Conservation (phyloP, 305 asterid species). For the Andrographis paniculata region DNA sequence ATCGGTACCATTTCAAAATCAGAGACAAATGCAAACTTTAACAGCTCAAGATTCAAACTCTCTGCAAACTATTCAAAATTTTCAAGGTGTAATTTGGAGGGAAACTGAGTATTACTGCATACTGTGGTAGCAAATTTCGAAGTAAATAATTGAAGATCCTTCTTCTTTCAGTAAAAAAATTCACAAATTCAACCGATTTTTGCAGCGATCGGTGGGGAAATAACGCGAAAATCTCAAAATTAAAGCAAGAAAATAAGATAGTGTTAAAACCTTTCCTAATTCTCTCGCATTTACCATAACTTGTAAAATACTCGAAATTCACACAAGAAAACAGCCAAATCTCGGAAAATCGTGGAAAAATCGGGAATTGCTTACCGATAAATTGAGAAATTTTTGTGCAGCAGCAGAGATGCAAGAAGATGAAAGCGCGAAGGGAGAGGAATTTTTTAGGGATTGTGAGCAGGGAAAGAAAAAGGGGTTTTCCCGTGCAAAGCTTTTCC, state of each 20-base stretch:
- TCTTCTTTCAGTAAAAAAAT: slow-evolving; percentile 14
- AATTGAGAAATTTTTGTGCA: slow-evolving; percentile 22
- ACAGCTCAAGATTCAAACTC: slow-evolving; percentile 3
- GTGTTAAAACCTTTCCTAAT: slow-evolving; percentile 18
- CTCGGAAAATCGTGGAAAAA: slow-evolving; percentile 29
- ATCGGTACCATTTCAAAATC: background rate
- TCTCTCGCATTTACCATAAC: slow-evolving; percentile 23
- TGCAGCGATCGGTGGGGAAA: slow-evolving; percentile 27
- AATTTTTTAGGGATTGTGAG: slow-evolving; percentile 29
- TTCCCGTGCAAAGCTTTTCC: slow-evolving; percentile 26
- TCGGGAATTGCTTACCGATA: slow-evolving; percentile 33
- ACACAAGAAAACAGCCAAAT: slow-evolving; percentile 14
- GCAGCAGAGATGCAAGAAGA: slow-evolving; percentile 20
- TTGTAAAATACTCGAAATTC: slow-evolving; percentile 20
- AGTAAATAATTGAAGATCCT: slow-evolving; percentile 2
- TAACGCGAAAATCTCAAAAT: slow-evolving; percentile 22
- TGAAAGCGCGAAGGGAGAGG: slow-evolving; percentile 20
- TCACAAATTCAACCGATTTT: slow-evolving; percentile 20
- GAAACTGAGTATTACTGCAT: slow-evolving; percentile 12
- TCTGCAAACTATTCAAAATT: background rate
- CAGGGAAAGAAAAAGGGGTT: slow-evolving; percentile 18
- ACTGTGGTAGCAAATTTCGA: slow-evolving; percentile 4
- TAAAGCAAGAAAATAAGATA: slow-evolving; percentile 22
- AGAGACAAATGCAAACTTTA: background rate
- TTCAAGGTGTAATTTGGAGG: background rate